Base-by-base conservation (phyloP, 2,329 filamentous ascomycete genomes). In the Nothophaeocryptopus gaeumannii region DNA sequence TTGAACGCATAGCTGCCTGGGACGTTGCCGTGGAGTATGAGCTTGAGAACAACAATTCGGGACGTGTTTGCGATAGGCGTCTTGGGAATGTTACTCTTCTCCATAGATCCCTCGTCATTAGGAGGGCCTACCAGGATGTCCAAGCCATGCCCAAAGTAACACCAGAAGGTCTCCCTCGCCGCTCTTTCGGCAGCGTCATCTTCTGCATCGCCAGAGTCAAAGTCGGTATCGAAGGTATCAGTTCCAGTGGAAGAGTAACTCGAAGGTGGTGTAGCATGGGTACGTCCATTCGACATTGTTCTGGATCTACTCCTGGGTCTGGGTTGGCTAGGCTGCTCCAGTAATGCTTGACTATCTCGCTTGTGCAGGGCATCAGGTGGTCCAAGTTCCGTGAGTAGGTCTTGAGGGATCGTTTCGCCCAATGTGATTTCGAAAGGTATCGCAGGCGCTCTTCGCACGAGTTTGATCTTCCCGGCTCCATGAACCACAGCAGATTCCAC, bases 1-100 rank as follows among this genome's bases (percentile, higher is more conserved):
- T 99, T 97, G 73, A 99, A 99, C 9, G 92, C 88, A 67, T 96
- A 97, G 1, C 90, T 96, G 0, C 93, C 93, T 1, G 93, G 93
- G 2, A 97, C 84, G 63, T 99, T 99, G 37, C 88, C 89, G 68
- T 99, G 93, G 2, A 99, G 78, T 13, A 97, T 82, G n/a, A 99
- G 69, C 67, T 97, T 97, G 0, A 88, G 93, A 5, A 88, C 91
- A 0, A 93, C 89, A 9, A 95, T 77, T 35, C 85, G 83, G 15
- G 61, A 59, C 44, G 57, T 65, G 5, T 59, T 47, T 5, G 51
- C 47, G 10, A 61, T 51, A 7, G 61, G 61, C 9, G 60, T 59
- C 47, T 39, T 53, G 5, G 35, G 47, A 11, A 26, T 38, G 33
- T 30, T 35, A 14, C n/a, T 38, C 7, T 30, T 35, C 46, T 42